These are phyloP conservation scores for Epichloe baconii DNA, from an alignment of 2,329 filamentous ascomycete species.

Conservation along the genomic window DNA sequence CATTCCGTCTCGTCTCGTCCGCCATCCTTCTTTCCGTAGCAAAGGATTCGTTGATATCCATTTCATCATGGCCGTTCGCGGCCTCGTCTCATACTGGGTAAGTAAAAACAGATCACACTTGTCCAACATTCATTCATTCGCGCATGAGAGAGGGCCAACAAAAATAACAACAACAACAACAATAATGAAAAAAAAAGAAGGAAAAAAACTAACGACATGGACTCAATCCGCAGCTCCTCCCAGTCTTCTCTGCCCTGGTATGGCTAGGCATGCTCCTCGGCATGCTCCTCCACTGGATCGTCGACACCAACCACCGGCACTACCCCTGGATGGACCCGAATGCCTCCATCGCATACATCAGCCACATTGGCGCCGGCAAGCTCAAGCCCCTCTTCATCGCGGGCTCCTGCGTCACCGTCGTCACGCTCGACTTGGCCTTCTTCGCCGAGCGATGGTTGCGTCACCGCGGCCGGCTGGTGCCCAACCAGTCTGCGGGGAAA, in stretches of 20 bases:
- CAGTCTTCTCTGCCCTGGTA: conserved; percentile 51
- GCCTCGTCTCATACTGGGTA: conserved; percentile 29
- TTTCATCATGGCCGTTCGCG: conserved; percentile 18
- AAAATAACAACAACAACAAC: neutral
- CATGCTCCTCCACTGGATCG: conserved; percentile 57
- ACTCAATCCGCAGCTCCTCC: conserved; percentile 38
- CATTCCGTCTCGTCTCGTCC: neutral
- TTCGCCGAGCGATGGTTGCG: conserved; percentile 73
- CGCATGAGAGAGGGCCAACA: neutral
- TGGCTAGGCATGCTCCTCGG: conserved; percentile 58
- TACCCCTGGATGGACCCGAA: conserved; percentile 45
- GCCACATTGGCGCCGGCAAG: conserved; percentile 45
- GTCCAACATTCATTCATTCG: neutral
- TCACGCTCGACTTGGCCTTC: conserved; percentile 73
- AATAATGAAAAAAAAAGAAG: neutral
- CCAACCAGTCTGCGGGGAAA: conserved; percentile 55
- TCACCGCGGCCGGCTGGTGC: conserved; percentile 64
- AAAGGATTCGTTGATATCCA: neutral
- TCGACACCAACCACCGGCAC: conserved; percentile 36
- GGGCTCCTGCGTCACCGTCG: conserved; percentile 55
- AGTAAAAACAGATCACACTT: neutral
- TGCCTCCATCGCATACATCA: conserved; percentile 60
- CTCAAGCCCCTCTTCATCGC: conserved; percentile 71
- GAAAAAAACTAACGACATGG: neutral
- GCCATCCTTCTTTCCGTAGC: no score